A percentile compares a stretch with the other conserved stretches of the same genome.
Conservation (phyloP, 495 filamentous ascomycete genomes). For the Stereocaulon alpinum region DNA sequence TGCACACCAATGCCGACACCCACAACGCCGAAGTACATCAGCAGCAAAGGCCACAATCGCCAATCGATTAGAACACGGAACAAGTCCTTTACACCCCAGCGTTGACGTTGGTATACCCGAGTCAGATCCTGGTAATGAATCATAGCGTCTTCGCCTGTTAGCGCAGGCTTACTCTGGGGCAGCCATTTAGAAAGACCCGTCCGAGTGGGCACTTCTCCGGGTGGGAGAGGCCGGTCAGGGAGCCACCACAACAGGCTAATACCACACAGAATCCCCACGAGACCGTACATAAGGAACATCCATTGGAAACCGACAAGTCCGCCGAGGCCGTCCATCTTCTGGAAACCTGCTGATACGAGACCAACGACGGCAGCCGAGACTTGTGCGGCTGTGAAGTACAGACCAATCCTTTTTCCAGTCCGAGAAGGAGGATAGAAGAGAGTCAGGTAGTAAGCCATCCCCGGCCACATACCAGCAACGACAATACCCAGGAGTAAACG, state of each 20-base stretch:
- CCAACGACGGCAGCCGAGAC: slow-evolving; percentile 85
- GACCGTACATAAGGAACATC: slow-evolving; percentile 89
- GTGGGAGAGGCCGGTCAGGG: slow-evolving; percentile 66
- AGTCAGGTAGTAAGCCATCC: slow-evolving; percentile 88
- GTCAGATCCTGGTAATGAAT: slow-evolving; percentile 80
- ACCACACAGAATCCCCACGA: slow-evolving; percentile 61
- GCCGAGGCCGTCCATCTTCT: slow-evolving; percentile 70
- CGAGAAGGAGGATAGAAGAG: slow-evolving; percentile 82
- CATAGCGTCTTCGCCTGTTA: slow-evolving; percentile 66
- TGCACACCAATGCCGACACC: slow-evolving; percentile 86
- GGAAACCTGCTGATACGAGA: slow-evolving; percentile 81
- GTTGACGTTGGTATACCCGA: slow-evolving; percentile 60
- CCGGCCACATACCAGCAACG: slow-evolving; percentile 90
- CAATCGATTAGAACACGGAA: slow-evolving; percentile 63
- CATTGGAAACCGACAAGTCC: slow-evolving; percentile 81
- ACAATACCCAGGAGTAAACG: slow-evolving; percentile 81
- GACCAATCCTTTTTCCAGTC: slow-evolving; percentile 78
- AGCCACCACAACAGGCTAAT: slow-evolving; percentile 77
- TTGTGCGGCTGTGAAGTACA: slow-evolving; percentile 83
- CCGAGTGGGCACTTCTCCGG: slow-evolving; percentile 39
- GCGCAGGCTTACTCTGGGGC: slow-evolving; percentile 53
- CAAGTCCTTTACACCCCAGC: slow-evolving; percentile 63
- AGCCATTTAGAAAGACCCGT: slow-evolving; percentile 46
- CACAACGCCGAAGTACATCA: slow-evolving; percentile 94
- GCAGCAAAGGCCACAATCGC: slow-evolving; percentile 70